phyloP scores from a whole-genome alignment of 225 moss, liverwort and hornwort genomes.

The Pseudoscleropodium purum region DNA sequence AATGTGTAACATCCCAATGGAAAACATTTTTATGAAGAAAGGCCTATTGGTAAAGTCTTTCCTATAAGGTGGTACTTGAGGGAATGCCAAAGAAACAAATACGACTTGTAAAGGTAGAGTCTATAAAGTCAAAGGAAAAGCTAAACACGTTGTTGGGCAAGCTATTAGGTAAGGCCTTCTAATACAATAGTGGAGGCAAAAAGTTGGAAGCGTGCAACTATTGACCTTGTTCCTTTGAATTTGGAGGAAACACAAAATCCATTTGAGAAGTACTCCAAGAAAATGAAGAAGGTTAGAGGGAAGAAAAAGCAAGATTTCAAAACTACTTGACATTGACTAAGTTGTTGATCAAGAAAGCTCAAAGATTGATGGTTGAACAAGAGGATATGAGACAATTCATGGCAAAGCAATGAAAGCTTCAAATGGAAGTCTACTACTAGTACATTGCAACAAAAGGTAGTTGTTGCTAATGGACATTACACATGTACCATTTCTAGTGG shows the following conservation, averaged over 20 bases:
- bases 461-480: rapidly evolving
- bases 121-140: neutral
- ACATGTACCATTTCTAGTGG: neutral
- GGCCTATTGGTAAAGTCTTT: no score
- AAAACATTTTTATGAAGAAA: neutral
- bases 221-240: neutral
- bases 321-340: neutral
- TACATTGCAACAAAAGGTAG: rapidly evolving
- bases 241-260: rapidly evolving
- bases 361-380: rapidly evolving
- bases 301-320: neutral
- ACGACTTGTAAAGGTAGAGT: neutral
- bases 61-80: no score
- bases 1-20: rapidly evolving
- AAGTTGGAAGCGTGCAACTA: rapidly evolving
- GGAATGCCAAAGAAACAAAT: no score
- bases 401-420: rapidly evolving
- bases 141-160: rapidly evolving
- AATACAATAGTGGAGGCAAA: neutral
- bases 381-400: neutral
- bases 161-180: neutral
- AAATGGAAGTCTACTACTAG: neutral
- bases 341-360: no score
- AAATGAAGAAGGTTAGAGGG: neutral
- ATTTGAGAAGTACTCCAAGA: neutral